Percentiles rank a stretch among this genome's conserved stretches.
These are phyloP conservation scores for Penicillium sp. DNA, from an alignment of 2,329 filamentous ascomycete genomes.

Conservation along the genomic window DNA sequence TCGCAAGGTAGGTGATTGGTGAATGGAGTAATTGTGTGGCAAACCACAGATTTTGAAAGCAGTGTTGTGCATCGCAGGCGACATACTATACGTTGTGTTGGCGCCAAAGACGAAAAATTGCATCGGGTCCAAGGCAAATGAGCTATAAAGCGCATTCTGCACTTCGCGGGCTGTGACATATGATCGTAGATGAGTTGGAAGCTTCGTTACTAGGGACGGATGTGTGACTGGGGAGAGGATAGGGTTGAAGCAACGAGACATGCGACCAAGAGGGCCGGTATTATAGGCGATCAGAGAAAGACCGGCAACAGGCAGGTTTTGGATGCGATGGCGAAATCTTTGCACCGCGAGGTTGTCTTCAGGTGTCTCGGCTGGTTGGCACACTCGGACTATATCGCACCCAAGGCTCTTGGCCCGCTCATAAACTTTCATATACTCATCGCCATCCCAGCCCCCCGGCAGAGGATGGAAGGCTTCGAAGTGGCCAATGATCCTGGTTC, in stretches of 20 bases:
- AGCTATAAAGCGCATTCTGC: constrained; percentile 63
- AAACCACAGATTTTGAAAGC: constrained; percentile 67
- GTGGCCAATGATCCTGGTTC: constrained; percentile 62
- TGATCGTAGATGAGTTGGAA: constrained; percentile 45
- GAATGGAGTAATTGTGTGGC: constrained; percentile 64
- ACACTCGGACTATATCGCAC: constrained; percentile 63
- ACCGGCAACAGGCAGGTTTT: constrained; percentile 42
- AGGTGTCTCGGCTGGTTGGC: constrained; percentile 55
- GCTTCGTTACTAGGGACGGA: constrained; percentile 45
- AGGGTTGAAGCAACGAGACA: constrained; percentile 65
- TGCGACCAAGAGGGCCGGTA: constrained; percentile 60
- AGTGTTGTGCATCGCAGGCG: constrained; percentile 73
- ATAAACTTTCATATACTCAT: constrained; percentile 57
- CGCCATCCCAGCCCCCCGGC: constrained; percentile 55
- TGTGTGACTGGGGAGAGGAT: constrained; percentile 62
- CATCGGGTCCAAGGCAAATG: constrained; percentile 66
- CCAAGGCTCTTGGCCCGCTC: constrained; percentile 56
- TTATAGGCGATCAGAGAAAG: constrained; percentile 64
- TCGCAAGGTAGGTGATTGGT: constrained; percentile 61
- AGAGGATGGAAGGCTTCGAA: constrained; percentile 46
- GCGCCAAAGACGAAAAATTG: constrained; percentile 73
- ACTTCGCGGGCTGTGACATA: constrained; percentile 62
- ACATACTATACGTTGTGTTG: constrained; percentile 69
- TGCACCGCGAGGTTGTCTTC: constrained; percentile 63
- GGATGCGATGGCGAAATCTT: constrained; percentile 53